A percentile compares a stretch with the other conserved stretches of the same genome.
phyloP scores from a whole-genome alignment of 208 protist species.

The Leishmania lainsoni region DNA sequence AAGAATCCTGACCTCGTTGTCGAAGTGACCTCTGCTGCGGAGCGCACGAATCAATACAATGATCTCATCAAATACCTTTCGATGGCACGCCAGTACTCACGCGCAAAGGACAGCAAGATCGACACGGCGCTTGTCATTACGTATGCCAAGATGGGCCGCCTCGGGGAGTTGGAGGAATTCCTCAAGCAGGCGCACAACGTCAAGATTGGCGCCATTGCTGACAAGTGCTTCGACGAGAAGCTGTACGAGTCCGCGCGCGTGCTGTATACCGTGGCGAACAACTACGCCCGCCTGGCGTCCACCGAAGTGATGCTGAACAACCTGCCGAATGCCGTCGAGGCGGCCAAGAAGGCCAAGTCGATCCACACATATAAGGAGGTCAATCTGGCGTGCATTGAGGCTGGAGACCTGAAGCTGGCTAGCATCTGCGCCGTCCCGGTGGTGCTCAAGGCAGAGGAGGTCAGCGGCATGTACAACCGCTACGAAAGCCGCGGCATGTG shows the following conservation, averaged over 20 bases:
- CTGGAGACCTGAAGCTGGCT: conserved; percentile 98
- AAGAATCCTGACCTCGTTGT: conserved; percentile 94
- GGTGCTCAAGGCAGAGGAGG: conserved; percentile 98
- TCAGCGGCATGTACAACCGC: conserved; percentile 93
- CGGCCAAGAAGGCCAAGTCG: conserved; percentile 98
- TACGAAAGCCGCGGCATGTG: conserved; percentile 93
- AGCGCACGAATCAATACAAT: conserved; percentile 93
- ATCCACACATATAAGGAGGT: conserved; percentile 97
- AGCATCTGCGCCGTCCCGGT: conserved; percentile 98
- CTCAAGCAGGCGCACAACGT: conserved; percentile 97
- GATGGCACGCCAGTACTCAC: conserved; percentile 96
- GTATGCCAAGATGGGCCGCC: conserved; percentile 96
- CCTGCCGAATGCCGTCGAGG: conserved; percentile 96
- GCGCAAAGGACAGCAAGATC: conserved; percentile 91
- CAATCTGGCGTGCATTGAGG: conserved; percentile 97
- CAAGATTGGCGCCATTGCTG: conserved; percentile 96
- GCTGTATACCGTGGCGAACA: conserved; percentile 97
- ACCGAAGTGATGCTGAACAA: conserved; percentile 97
- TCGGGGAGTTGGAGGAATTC: conserved; percentile 99
- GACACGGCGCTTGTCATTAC: conserved; percentile 99
- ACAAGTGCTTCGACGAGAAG: conserved; percentile 97
- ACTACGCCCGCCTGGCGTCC: conserved; percentile 95
- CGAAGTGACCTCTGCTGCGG: conserved; percentile 93
- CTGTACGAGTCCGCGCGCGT: conserved; percentile 98
- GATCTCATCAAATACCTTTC: conserved; percentile 98